phyloP scores from a whole-genome alignment of 2,329 filamentous ascomycete species.

The Claviceps sp. region DNA sequence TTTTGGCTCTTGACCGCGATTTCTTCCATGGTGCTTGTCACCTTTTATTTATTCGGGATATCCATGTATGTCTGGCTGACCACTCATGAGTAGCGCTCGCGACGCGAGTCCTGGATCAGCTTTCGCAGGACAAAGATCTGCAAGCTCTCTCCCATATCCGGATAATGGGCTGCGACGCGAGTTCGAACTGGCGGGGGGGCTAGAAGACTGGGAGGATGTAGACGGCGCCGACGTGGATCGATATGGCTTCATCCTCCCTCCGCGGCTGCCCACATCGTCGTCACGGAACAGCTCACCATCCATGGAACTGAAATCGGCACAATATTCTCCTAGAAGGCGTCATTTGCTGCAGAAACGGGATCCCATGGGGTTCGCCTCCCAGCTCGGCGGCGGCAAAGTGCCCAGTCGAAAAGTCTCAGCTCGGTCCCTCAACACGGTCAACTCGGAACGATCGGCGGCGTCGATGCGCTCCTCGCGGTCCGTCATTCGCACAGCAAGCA shows the following conservation, averaged over 20 bases:
- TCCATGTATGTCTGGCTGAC: neutral
- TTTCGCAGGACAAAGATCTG: constrained; percentile 26
- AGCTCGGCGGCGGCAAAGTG: constrained; percentile 25
- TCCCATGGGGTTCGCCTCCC: constrained; percentile 23
- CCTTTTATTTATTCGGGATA: neutral
- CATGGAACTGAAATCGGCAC: constrained; percentile 28
- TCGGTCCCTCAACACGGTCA: constrained; percentile 44
- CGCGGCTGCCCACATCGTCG: constrained; percentile 25
- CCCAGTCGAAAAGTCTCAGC: constrained; percentile 44
- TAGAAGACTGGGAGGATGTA: constrained; percentile 56
- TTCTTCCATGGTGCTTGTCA: neutral
- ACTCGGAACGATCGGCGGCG: constrained; percentile 35
- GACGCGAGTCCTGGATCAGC: constrained; percentile 18
- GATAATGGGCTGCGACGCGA: constrained; percentile 21
- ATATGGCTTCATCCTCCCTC: constrained; percentile 51
- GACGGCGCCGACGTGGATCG: constrained; percentile 49
- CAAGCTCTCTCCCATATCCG: constrained; percentile 30
- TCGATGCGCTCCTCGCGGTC: constrained; percentile 42
- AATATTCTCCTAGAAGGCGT: constrained; percentile 31
- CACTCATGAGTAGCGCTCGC: constrained; percentile 3
- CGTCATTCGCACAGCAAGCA: constrained; percentile 43
- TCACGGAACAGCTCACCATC: constrained; percentile 29
- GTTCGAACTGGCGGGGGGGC: constrained; percentile 41
- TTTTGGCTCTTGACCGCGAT: constrained; percentile 19
- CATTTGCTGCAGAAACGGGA: constrained; percentile 30